These are phyloP conservation scores for Pseudocercospora fuligena DNA, from an alignment of 2,329 filamentous ascomycete species.

Conservation along the genomic window DNA sequence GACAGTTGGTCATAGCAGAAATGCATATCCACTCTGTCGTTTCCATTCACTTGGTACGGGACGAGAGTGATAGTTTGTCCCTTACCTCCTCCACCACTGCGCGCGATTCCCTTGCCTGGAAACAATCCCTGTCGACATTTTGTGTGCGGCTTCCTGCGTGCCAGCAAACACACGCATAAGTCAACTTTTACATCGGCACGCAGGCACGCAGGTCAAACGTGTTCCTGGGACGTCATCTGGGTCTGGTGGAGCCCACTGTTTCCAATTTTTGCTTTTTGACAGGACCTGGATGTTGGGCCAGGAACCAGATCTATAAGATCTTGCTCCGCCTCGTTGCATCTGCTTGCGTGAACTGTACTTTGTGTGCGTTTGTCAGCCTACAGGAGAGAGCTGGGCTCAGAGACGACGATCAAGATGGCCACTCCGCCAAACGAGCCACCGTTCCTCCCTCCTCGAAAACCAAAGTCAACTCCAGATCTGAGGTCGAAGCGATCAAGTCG, in stretches of 20 bases:
- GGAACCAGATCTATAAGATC: constrained; percentile 13
- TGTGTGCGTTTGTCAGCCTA: background rate
- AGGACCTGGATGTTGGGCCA: constrained; percentile 8
- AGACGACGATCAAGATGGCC: constrained; percentile 10
- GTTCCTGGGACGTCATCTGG: constrained; percentile 12
- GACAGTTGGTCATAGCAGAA: constrained; percentile 6
- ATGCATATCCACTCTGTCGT: constrained; percentile 11
- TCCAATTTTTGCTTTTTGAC: constrained; percentile 15
- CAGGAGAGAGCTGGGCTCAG: background rate
- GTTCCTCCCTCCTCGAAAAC: constrained; percentile 18
- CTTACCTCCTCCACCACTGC: constrained; percentile 17
- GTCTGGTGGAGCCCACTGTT: constrained; percentile 5
- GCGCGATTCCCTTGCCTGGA: constrained; percentile 13
- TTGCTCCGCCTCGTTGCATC: constrained; percentile 12
- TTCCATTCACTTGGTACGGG: constrained; percentile 9
- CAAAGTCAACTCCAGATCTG: constrained; percentile 27
- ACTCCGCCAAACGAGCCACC: constrained; percentile 9
- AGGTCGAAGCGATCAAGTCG: constrained; percentile 17
- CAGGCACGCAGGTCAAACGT: constrained; percentile 17
- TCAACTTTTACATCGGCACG: background rate
- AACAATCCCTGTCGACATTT: constrained; percentile 15
- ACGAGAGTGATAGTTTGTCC: constrained; percentile 6
- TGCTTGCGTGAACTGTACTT: constrained; percentile 6
- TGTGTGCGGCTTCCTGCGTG: constrained; percentile 17
- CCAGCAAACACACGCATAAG: constrained; percentile 23